Base-by-base conservation (phyloP, 257 asterid genomes). In the Solanum peruvianum region DNA sequence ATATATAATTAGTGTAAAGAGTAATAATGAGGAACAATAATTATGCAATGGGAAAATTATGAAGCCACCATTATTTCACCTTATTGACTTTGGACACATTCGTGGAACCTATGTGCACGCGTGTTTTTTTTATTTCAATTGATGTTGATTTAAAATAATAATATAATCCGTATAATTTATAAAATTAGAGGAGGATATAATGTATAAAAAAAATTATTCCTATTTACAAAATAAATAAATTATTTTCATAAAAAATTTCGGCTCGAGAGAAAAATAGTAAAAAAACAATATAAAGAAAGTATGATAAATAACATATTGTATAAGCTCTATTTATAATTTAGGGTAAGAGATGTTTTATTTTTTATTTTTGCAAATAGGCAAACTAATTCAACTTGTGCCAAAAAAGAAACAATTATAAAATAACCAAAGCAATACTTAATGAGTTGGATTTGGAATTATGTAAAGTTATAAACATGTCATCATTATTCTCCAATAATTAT, bases 61-160 rank as follows among this genome's bases (percentile, higher is more conserved):
- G 77, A 86, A 81, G 86, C 89, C 88, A 73, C 27, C 73, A 88
- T 87, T 62, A 90, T 87, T 83, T 42, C 56, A 49, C 85, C 83
- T 87, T 80, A 90, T 89, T 89, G 76, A 58, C 76, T 35, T 5
- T 49, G 42, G 87, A 84, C 52, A 86, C 75, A 75, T 90, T 86
- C 64, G 87, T 89, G 91, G 90, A 85, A 85, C 69, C 85, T 37
- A 52, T 73, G 25, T 62, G 69, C 91, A 86, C 88, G 92, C 92
- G 91, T 90, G 91, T 20, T 10, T 9, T 44, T 44, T 64, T 66
- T 47, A 75, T 15, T 41, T 18, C 25, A 13, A 2, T 77, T 77
- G 67, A 77, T 25, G 9, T 77, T 2, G 7, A 4, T 23, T 4
- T 60, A 23, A 60, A 60, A 23, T 9, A 60, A 25, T n/a, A 64